Evolutionary conservation across 2,329 filamentous ascomycete species (phyloP).

Genomic region (Erysiphe pulchra): DNA sequence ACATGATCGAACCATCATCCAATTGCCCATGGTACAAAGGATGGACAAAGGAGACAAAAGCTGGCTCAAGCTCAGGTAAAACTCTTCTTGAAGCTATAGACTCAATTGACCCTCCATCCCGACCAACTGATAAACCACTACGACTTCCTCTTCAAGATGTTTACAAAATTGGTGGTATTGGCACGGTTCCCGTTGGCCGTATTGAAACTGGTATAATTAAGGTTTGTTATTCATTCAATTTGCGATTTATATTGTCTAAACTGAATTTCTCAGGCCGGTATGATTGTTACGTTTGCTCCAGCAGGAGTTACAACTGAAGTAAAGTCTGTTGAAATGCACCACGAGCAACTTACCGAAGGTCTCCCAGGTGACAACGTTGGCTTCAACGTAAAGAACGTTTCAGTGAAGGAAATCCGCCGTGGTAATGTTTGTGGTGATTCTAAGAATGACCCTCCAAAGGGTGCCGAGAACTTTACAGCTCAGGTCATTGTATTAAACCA

Average conservation of each 20-base stretch:
- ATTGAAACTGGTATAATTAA: slow-evolving; percentile 95
- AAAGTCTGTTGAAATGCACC: slow-evolving; percentile 99
- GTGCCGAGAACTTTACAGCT: slow-evolving; percentile 84
- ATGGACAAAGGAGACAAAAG: slow-evolving; percentile 97
- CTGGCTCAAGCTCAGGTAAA: slow-evolving; percentile 69
- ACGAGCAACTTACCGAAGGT: slow-evolving; percentile 95
- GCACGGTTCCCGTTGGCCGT: slow-evolving; percentile 98
- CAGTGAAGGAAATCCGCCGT: slow-evolving; percentile 99
- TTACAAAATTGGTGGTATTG: slow-evolving; percentile 99
- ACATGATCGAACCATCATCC: slow-evolving; percentile 77
- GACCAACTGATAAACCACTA: slow-evolving; percentile 97
- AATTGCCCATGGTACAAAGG: slow-evolving; percentile 99
- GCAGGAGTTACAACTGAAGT: slow-evolving; percentile 99
- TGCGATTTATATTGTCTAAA: neutral
- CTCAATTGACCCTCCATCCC: slow-evolving; percentile 72
- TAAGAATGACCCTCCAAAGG: slow-evolving; percentile 95
- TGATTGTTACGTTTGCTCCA: slow-evolving; percentile 97
- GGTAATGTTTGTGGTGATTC: slow-evolving; percentile 99
- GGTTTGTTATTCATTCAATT: neutral
- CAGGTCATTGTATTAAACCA: slow-evolving; percentile 99
- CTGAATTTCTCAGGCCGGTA: slow-evolving; percentile 23
- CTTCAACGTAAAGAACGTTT: slow-evolving; percentile 99
- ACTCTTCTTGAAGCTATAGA: slow-evolving; percentile 98
- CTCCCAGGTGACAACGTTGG: slow-evolving; percentile 98
- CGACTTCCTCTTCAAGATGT: slow-evolving; percentile 99